phyloP scores from a whole-genome alignment of 164 flowering plant genomes.

The Kalanchoe fedtschenkoi region DNA sequence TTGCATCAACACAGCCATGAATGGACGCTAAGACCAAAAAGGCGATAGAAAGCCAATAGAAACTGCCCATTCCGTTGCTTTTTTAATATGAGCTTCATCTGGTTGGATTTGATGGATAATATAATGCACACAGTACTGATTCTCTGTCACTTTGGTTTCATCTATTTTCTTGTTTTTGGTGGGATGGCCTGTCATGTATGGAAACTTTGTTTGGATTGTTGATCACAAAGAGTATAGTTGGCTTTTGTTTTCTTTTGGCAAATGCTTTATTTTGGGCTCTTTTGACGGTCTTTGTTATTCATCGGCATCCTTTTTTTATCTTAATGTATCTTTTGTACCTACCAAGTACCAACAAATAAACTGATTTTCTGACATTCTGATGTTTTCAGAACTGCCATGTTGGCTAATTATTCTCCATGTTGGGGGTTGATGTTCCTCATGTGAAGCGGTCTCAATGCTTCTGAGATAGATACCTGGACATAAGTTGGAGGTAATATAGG shows the following conservation, averaged over 20 bases:
- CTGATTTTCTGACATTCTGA: too few species aligned
- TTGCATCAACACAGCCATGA: slow-evolving; percentile 4
- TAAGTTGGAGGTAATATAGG: too few species aligned
- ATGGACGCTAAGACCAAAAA: slow-evolving; percentile 8
- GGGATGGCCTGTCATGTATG: neutral
- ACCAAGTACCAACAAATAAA: neutral
- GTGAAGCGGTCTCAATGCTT: too few species aligned
- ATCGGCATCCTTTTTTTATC: neutral
- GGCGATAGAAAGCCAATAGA: slow-evolving; percentile 3
- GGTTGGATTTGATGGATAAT: neutral
- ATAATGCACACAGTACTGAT: neutral
- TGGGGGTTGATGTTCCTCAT: too few species aligned
- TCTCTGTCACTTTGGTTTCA: neutral
- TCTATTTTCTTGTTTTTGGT: slow-evolving; percentile 2
- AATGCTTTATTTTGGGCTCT: neutral
- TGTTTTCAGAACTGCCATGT: too few species aligned
- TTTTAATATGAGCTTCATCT: neutral
- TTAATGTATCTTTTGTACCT: neutral
- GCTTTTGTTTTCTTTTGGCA: neutral
- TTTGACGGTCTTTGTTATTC: neutral
- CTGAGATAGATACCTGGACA: too few species aligned
- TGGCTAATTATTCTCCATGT: too few species aligned
- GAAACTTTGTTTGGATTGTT: neutral
- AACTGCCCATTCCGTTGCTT: slow-evolving; percentile 9
- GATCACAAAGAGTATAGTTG: neutral